Evolutionary conservation across 78 protist genomes (phyloP), one percentile per base, ranked within the genome.

Genomic region (Dictyostelium capitatum): DNA sequence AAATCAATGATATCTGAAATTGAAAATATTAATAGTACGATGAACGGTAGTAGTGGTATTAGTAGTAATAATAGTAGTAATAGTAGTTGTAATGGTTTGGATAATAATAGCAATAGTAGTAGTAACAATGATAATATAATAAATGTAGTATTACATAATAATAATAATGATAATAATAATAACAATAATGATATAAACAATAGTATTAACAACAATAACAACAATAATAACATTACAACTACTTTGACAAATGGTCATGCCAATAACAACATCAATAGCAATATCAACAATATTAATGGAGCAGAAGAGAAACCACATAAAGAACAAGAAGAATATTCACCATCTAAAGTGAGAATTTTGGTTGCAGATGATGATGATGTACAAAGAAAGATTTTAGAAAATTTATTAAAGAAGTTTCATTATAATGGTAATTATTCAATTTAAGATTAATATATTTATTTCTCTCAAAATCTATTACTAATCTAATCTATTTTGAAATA

Each of bases 301-400:
- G 37, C 20, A 20, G 41, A 32, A 6, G 56, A 46, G 23, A 46
- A 73, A 46, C 20, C 80, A 15, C 80, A 46, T 23, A 46, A 47
- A 43, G 53, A 15, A 25, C 19, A 23, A 20, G 80, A 77, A 2
- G 75, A 80, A 19, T 80, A 80, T 20, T 46, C 77, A 23, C 87
- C 73, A 23, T 80, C 87, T 14, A 80, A 43, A 46, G 75, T 80
- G 19, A 25, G 51, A 2, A 80, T 80, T 50, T 62, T 80, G 12
- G 87, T 80, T 9, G 87, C 46, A 37, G 87, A 80, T 46, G 87
- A 80, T 64, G 87, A 80, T 25, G 57, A 37, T 50, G 37, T 62
- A n/a, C 87, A 80, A 80, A 80, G 87, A 80, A 80, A 62, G 48
- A 46, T 80, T 62, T 62, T 80, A 62, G 57, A 80, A 20, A 80